phyloP scores from a whole-genome alignment of 2,329 filamentous ascomycete genomes.

The Daldinia eschscholtzii region DNA sequence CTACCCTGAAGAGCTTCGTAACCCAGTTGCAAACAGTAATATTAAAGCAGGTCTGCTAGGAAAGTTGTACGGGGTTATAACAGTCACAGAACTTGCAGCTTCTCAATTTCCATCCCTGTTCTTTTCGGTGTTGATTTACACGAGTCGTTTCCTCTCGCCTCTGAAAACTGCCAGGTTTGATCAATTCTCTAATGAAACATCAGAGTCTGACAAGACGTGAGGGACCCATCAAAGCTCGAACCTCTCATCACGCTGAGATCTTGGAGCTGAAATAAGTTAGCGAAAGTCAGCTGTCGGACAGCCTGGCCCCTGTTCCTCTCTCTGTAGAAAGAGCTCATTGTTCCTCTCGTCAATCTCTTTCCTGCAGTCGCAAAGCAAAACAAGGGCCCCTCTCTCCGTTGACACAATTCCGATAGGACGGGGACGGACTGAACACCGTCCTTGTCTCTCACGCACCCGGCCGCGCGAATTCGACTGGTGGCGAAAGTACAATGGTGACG shows the following conservation, averaged over 20 bases:
- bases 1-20: constrained; percentile 39
- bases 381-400: constrained; percentile 41
- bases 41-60: constrained; percentile 45
- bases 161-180: constrained; percentile 51
- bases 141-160: constrained; percentile 41
- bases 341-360: constrained; percentile 43
- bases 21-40: constrained; percentile 42
- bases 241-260: constrained; percentile 46
- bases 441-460: constrained; percentile 45
- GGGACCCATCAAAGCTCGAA: constrained; percentile 48
- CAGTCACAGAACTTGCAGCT: constrained; percentile 53
- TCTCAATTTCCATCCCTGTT: constrained; percentile 45
- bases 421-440: constrained; percentile 42
- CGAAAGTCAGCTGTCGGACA: constrained; percentile 43
- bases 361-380: constrained; percentile 48
- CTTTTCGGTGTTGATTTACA: constrained; percentile 35
- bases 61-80: constrained; percentile 53
- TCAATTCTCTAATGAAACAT: constrained; percentile 53
- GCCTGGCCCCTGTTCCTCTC: constrained; percentile 42
- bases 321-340: constrained; percentile 38
- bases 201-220: constrained; percentile 52
- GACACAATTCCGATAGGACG: constrained; percentile 45
- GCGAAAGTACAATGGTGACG: constrained; percentile 58
- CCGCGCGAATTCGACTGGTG: constrained; percentile 40
- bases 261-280: constrained; percentile 42